These are phyloP conservation scores for Rosa multiflora DNA, from an alignment of 306 rosid species.

Conservation along the genomic window DNA sequence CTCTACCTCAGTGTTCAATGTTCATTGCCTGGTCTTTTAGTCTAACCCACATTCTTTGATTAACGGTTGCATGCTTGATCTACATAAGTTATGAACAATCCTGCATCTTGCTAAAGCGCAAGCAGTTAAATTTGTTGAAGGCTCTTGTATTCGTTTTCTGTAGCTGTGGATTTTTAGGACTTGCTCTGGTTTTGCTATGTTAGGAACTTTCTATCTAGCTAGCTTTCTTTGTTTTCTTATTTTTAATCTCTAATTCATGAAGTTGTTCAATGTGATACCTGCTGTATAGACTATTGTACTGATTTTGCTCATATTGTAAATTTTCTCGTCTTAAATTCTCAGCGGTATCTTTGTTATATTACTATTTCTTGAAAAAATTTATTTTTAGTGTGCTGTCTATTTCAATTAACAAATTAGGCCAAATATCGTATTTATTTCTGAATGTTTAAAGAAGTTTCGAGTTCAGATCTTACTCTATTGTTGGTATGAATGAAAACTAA, in stretches of 20 bases:
- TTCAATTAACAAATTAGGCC: neutral
- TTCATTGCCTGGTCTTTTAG: neutral
- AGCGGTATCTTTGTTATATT: neutral
- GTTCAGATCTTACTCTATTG: neutral
- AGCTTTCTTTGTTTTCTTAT: neutral
- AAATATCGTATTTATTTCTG: neutral
- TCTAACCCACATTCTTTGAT: neutral
- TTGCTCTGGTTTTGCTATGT: neutral
- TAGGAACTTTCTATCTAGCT: neutral
- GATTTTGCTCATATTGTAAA: neutral
- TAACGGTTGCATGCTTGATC: neutral
- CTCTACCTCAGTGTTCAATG: neutral
- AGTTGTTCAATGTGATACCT: neutral
- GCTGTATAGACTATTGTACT: too few species aligned
- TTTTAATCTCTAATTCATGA: neutral
- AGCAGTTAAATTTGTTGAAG: neutral
- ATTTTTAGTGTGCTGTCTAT: neutral
- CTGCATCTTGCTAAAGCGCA: neutral
- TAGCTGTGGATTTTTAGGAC: neutral
- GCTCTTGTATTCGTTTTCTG: neutral
- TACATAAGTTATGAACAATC: neutral
- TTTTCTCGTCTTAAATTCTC: neutral
- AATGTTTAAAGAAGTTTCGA: neutral
- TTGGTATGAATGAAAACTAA: neutral
- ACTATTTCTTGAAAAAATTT: neutral